A percentile compares a stretch with the other conserved stretches of the same genome.
phyloP scores from a whole-genome alignment of 257 asterid genomes.

The Fraxinus americana region DNA sequence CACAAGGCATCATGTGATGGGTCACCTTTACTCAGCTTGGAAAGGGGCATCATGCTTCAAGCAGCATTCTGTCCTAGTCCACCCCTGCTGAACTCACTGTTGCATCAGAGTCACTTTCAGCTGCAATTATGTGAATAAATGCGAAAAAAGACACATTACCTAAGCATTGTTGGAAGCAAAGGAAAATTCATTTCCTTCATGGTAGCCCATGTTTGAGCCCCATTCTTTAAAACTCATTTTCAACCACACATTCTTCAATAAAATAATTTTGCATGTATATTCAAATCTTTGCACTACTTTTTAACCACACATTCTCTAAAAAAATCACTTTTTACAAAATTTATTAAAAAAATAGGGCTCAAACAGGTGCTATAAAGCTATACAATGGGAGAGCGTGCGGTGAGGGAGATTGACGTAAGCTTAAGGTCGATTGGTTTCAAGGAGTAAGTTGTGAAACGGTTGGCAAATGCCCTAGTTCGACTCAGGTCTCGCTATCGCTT shows the following conservation, averaged over 20 bases:
- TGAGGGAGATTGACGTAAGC: neutral
- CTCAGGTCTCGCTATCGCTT: too few species aligned
- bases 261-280: too few species aligned
- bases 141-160: neutral
- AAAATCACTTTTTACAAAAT: too few species aligned
- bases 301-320: too few species aligned
- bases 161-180: neutral
- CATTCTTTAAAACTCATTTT: too few species aligned
- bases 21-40: neutral
- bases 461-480: neutral
- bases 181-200: neutral
- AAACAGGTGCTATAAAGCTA: neutral
- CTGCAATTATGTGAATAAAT: neutral
- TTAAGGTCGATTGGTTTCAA: neutral
- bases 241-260: too few species aligned
- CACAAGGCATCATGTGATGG: neutral
- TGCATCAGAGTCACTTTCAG: neutral
- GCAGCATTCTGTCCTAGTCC: neutral
- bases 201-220: neutral
- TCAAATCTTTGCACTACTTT: too few species aligned
- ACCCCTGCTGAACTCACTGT: neutral
- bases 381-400: neutral
- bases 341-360: too few species aligned
- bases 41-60: neutral
- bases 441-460: neutral